These are phyloP conservation scores for Lactifluus rugatus DNA, from an alignment of 768 basidiomycete genomes.

Conservation along the genomic window DNA sequence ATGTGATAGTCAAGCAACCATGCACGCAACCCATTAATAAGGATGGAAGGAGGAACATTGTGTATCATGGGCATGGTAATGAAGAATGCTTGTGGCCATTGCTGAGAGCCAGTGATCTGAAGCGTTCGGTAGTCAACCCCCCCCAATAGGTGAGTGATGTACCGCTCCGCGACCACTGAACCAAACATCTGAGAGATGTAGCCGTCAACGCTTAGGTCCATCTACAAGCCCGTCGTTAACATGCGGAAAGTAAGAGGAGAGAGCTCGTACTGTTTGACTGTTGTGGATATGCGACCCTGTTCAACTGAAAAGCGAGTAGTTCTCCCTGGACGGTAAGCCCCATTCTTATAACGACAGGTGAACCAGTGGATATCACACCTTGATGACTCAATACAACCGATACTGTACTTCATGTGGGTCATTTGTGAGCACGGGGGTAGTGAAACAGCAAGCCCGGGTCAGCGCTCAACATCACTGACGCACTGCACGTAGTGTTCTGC, in stretches of 20 bases:
- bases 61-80: neutral
- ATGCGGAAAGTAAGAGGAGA: neutral
- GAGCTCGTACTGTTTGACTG: neutral
- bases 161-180: neutral
- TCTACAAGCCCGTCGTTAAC: neutral
- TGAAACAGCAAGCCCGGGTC: neutral
- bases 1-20: slow-evolving; percentile 5
- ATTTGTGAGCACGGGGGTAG: neutral
- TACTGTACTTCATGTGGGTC: neutral
- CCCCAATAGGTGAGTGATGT: neutral
- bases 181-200: neutral
- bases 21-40: neutral
- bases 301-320: neutral
- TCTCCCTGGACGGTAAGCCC: neutral
- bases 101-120: neutral
- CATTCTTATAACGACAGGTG: neutral
- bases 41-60: neutral
- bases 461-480: neutral
- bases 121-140: neutral
- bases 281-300: neutral
- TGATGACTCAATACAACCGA: neutral
- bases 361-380: neutral
- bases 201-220: neutral
- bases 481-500: neutral
- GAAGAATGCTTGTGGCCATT: neutral